Evolutionary conservation across 306 rosid genomes (phyloP), one percentile per base, ranked within the genome.

Genomic region (Argentina anserina): DNA sequence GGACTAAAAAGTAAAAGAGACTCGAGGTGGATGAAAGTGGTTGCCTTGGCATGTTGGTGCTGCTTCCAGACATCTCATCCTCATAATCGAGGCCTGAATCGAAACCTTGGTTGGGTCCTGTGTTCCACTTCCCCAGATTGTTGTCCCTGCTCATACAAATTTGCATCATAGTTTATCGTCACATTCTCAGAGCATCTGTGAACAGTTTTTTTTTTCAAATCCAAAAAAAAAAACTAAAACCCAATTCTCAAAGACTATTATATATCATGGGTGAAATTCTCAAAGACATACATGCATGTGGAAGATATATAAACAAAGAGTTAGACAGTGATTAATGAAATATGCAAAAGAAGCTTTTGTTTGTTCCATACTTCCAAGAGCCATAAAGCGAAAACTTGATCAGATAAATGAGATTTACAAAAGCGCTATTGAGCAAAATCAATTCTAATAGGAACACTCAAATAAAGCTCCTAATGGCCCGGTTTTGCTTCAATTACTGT

Each of bases 111-210:
- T 83, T 76, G 70, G 84, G 73, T 49, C 81, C 86, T 23, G 86
- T 80, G 64, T 73, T 79, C 90, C 90, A 86, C 85, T 76, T 86
- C 40, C 90, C 90, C 73, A 86, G 28, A 58, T 84, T 86, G 74
- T 86, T 86, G 81, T 81, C 88, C 82, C 89, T 85, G 80, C 20
- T 41, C 72, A 74, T 60, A 39, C 65, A 64, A 45, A 64, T 26
- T 17, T 15, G 39, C 64, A 70, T 52, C 14, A 21, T 8, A 20
- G 36, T 14, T 12, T 36, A 70, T 7, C 20, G 29, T 9, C 49
- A 49, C 14, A 69, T 20, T 49, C 21, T 20, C 3, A 33, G 17
- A 9, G 45, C 45, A 18, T 20, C 37, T 69, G 31, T 47, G 43
- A 12, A 20, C 29, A 31, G 29, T 3, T 34, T 14, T 34, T 2